These are phyloP conservation scores for Paraurostyla sp. DNA, from an alignment of 73 alveolate genomes.

Conservation along the genomic window DNA sequence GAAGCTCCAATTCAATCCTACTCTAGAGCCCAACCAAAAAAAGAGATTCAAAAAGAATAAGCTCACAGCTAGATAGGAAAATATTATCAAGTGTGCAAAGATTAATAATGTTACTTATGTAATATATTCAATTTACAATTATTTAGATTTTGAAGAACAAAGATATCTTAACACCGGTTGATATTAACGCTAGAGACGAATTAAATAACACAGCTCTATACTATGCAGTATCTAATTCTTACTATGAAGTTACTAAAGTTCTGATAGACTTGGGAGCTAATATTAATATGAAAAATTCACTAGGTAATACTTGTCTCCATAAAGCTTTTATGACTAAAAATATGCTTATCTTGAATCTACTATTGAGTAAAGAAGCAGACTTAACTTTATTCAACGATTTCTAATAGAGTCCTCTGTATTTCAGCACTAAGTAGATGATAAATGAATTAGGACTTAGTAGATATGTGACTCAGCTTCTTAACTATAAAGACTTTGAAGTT, in stretches of 20 bases:
- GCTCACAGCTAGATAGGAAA: conserved; percentile 42
- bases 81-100: conserved; percentile 37
- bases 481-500: conserved; percentile 25
- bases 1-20: neutral
- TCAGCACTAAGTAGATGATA: neutral
- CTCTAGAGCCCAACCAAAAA: conserved; percentile 28
- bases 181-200: conserved; percentile 14
- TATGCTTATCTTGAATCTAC: conserved; percentile 26
- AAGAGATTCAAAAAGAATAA: conserved; percentile 2
- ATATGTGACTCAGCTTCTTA: conserved; percentile 44
- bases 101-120: conserved; percentile 50
- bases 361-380: neutral
- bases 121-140: neutral
- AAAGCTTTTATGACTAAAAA: conserved; percentile 31
- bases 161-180: neutral
- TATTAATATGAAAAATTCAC: conserved; percentile 10
- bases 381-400: conserved; percentile 12
- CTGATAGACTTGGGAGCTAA: conserved; percentile 16
- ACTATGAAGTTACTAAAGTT: conserved; percentile 17
- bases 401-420: conserved; percentile 1
- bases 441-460: conserved; percentile 7
- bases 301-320: conserved; percentile 29
- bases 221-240: conserved; percentile 41
- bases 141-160: conserved; percentile 15
- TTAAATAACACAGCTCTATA: conserved; percentile 8